Evolutionary conservation across 225 moss, liverwort and hornwort species (phyloP).

Genomic region (Thuidium tamariscinum): DNA sequence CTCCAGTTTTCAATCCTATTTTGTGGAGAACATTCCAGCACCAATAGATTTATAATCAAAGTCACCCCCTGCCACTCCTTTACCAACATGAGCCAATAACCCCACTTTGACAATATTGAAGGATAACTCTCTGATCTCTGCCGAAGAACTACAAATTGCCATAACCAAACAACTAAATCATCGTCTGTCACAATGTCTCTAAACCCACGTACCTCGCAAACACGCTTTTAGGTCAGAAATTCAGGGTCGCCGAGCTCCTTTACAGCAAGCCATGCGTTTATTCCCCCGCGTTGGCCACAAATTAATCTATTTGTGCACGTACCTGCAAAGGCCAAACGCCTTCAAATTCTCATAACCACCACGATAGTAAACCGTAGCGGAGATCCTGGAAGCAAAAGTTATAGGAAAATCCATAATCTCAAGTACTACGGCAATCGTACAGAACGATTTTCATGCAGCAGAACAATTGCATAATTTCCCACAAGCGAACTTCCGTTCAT

Average conservation of each 20-base stretch:
- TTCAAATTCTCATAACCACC: not conserved
- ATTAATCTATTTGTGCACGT: not conserved
- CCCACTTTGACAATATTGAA: not conserved
- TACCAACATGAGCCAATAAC: not conserved
- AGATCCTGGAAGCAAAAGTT: not conserved
- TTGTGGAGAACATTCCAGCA: not conserved
- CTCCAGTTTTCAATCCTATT: not conserved
- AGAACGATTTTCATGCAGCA: not conserved
- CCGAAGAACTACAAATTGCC: not conserved
- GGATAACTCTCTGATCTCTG: not conserved
- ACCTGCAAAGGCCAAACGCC: not conserved
- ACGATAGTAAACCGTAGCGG: not conserved
- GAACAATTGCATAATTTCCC: not conserved
- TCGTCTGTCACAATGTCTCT: not conserved
- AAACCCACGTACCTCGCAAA: conserved; percentile 5
- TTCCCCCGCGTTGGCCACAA: not conserved
- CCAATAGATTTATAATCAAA: not conserved
- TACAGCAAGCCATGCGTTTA: not conserved
- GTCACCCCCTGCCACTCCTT: not conserved
- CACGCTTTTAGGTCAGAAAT: not conserved
- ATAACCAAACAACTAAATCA: not conserved
- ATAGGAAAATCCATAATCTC: not conserved
- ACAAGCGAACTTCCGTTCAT: not conserved
- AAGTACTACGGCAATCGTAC: not conserved
- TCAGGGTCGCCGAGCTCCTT: not conserved